Evolutionary conservation across 805 yeast species (phyloP).

Genomic region (Candida vaughaniae): DNA sequence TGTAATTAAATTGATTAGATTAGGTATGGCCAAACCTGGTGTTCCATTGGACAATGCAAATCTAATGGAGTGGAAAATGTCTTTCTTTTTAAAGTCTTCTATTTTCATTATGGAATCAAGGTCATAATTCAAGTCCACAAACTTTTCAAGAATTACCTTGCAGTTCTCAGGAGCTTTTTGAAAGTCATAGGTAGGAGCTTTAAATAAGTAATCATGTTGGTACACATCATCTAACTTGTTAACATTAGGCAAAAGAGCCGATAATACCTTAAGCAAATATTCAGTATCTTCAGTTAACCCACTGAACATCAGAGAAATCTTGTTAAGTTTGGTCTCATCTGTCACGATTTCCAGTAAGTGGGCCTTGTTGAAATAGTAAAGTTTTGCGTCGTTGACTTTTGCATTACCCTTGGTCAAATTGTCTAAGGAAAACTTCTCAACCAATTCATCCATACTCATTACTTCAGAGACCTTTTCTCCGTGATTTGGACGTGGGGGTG

Average conservation of each 20-base stretch:
- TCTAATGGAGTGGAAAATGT: constrained; percentile 58
- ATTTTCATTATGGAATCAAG: background rate
- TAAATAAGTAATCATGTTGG: constrained; percentile 50
- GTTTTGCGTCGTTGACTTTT: constrained; percentile 78
- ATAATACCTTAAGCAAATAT: constrained; percentile 38
- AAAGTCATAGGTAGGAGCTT: constrained; percentile 29
- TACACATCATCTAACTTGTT: constrained; percentile 54
- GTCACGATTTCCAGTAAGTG: constrained; percentile 36
- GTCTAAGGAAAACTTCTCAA: constrained; percentile 56
- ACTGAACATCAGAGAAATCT: constrained; percentile 4
- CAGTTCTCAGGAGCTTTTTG: constrained; percentile 15
- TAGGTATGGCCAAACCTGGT: constrained; percentile 68
- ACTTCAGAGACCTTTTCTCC: constrained; percentile 54
- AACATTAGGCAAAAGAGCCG: constrained; percentile 48
- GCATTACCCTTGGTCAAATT: constrained; percentile 91
- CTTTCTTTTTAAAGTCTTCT: constrained; percentile 26
- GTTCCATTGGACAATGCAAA: constrained; percentile 68
- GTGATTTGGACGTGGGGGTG: constrained; percentile 60
- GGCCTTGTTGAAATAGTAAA: constrained; percentile 73
- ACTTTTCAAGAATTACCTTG: constrained; percentile 14
- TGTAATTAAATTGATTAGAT: constrained; percentile 57
- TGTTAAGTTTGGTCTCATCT: constrained; percentile 21
- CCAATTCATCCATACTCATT: constrained; percentile 51
- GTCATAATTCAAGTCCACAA: constrained; percentile 13
- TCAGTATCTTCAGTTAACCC: constrained; percentile 15